These are phyloP conservation scores for Trematosphaeria pertusa DNA, from an alignment of 2,329 filamentous ascomycete genomes.

Conservation along the genomic window DNA sequence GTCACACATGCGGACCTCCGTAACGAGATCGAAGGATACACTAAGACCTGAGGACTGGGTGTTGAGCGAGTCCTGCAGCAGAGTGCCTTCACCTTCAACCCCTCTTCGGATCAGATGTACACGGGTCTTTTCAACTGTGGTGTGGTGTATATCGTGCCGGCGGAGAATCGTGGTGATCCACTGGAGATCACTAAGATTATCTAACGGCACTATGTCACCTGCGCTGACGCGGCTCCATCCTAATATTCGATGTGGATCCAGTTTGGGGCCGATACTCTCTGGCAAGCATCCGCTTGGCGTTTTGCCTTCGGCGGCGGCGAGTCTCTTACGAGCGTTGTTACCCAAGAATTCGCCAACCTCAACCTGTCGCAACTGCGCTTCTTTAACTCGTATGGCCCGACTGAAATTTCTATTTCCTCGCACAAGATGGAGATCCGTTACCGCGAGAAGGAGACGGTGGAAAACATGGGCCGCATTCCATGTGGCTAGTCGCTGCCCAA, in stretches of 20 bases:
- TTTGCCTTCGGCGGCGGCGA: conserved; percentile 34
- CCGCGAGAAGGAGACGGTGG: no score
- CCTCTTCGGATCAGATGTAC: conserved; percentile 52
- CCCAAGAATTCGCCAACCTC: conserved; percentile 7
- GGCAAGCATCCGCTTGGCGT: conserved; percentile 27
- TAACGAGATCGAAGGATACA: conserved; percentile 41
- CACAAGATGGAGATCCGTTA: conserved; percentile 5
- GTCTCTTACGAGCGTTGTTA: background rate
- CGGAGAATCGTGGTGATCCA: conserved; percentile 41
- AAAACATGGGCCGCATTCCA: no score
- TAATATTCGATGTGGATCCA: conserved; percentile 44
- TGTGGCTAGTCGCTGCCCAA: no score
- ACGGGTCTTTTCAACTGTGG: conserved; percentile 50
- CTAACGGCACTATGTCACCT: conserved; percentile 41
- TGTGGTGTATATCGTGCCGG: conserved; percentile 44
- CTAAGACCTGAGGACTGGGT: conserved; percentile 11
- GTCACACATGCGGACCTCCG: conserved; percentile 46
- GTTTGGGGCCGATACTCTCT: conserved; percentile 23
- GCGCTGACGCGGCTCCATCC: conserved; percentile 50
- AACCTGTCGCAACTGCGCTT: no score
- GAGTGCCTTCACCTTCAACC: conserved; percentile 50
- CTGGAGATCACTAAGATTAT: conserved; percentile 47
- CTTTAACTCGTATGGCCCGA: conserved; percentile 19
- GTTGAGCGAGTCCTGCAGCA: conserved; percentile 56
- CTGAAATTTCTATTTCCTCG: conserved; percentile 17